Evolutionary conservation across 2,329 filamentous ascomycete genomes (phyloP), one percentile per base, ranked within the genome.

Genomic region (Gaeumannomyces tritici): DNA sequence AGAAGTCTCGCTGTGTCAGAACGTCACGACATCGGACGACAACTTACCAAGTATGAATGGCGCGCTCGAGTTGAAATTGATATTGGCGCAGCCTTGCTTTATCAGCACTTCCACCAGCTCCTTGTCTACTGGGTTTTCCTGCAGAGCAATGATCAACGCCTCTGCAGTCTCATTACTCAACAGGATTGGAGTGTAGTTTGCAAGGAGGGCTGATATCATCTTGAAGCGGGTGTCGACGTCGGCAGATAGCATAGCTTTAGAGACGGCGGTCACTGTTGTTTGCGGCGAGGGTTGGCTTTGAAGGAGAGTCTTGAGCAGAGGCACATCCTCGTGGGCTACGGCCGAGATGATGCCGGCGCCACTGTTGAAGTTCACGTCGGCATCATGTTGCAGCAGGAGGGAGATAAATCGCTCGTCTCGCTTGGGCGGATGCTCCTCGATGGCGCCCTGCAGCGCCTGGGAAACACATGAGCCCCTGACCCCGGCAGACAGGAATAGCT

Each of bases 321-420:
- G 69, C 1, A 80, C 62, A 59, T 86, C 82, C 33, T 74, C 77
- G 62, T 81, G 79, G 1, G 70, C 65, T 24, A 86, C 79, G 0
- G 83, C 77, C 0, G 78, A 73, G 0, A 76, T 70, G 18, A 86
- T 73, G 2, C 76, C 77, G n/a, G 77, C 73, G 0, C 82, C 81
- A 29, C 80, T 77, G 55, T 80, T 79, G 62, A 80, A 81, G 65
- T 83, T 84, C 51, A 83, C 76, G 59, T 85, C 82, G 4, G 80
- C 80, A 18, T 80, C 78, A 64, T 83, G 74, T 2, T 76, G 74
- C 6, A 86, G 72, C 4, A 86, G 71, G 5, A 86, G 73, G 8
- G 76, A 74, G 62, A 86, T 81, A 13, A 86, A 71, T 1, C 75
- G 74, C 55, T 80, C 76, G 54, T 86, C 83, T 51, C 81, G 74